Evolutionary conservation across 352 stramenopile species (phyloP).

Genomic region (Phytophthora crassamura): DNA sequence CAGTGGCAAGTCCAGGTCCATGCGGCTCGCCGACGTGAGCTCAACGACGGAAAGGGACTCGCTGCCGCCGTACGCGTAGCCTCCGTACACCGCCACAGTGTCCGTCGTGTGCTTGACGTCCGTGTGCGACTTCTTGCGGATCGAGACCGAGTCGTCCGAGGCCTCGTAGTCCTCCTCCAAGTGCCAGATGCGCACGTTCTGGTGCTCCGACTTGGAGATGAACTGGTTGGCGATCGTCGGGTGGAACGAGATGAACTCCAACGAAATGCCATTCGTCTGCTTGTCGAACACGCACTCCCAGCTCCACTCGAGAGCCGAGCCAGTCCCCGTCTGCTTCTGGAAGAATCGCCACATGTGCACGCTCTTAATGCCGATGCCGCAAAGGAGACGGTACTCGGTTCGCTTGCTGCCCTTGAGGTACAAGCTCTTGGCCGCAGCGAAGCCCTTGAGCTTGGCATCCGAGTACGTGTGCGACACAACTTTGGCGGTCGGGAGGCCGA

Average conservation of each 20-base stretch:
- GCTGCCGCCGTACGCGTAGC: slow-evolving; percentile 76
- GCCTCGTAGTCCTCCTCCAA: slow-evolving; percentile 65
- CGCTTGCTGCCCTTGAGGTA: slow-evolving; percentile 44
- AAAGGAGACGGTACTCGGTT: slow-evolving; percentile 82
- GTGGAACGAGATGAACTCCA: slow-evolving; percentile 84
- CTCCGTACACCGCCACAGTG: slow-evolving; percentile 66
- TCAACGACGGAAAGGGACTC: slow-evolving; percentile 77
- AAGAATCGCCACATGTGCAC: slow-evolving; percentile 89
- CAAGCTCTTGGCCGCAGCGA: slow-evolving; percentile 78
- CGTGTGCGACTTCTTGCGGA: slow-evolving; percentile 74
- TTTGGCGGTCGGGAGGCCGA: slow-evolving; percentile 57
- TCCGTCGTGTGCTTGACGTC: slow-evolving; percentile 83
- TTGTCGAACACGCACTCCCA: slow-evolving; percentile 91
- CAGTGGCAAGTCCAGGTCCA: slow-evolving; percentile 78
- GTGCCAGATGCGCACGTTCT: slow-evolving; percentile 87
- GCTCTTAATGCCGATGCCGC: slow-evolving; percentile 88
- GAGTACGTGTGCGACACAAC: slow-evolving; percentile 75
- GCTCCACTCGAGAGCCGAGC: slow-evolving; percentile 40
- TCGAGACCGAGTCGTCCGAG: slow-evolving; percentile 32
- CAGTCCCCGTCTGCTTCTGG: slow-evolving; percentile 37
- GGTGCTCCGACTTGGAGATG: slow-evolving; percentile 88
- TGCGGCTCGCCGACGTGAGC: slow-evolving; percentile 54
- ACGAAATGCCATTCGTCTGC: slow-evolving; percentile 85
- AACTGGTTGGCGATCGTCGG: slow-evolving; percentile 58
- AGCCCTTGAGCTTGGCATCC: slow-evolving; percentile 87